Evolutionary conservation across 2,329 filamentous ascomycete genomes (phyloP), one percentile per base, ranked within the genome.

Genomic region (Colletotrichum echinochloae): DNA sequence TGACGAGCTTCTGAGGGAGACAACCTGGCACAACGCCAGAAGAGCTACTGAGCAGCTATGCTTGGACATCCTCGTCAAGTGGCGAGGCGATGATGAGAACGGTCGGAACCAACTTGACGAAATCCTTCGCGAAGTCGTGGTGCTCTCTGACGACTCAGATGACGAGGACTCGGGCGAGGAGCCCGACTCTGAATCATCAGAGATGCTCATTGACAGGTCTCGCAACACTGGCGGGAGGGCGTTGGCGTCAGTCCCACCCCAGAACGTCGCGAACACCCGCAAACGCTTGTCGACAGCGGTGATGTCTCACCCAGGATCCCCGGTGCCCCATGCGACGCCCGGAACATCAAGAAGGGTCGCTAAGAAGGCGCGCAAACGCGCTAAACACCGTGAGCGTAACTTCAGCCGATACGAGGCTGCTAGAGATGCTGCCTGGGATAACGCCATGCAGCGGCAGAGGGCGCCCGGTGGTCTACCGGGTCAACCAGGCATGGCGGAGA

Each of bases 31-130:
- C 60, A 88, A 88, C 75, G 89, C 89, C 62, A 84, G 90, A 72
- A 90, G 86, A 79, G 85, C 85, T 49, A 89, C 91, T 54, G 88
- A 91, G 74, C 79, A 84, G 39, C 81, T 89, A 18, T 91, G 90
- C 73, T 81, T 91, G 55, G 89, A 91, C 74, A 83, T 89, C 63
- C 86, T 92, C 78, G 87, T 91, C 83, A 91, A 91, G 86, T 92
- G 90, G 90, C 89, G 90, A 81, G 90, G 90, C 65, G 90, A 92
- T 74, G 90, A 92, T 78, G 90, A 92, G 77, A 91, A 87, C 23
- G 90, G 90, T 33, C 87, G 89, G 59, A 89, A 92, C 74, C 88
- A 91, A 77, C 83, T 91, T 20, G 89, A 91, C 69, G 89, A 91
- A 76, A 90, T 91, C 67, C 81, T 91, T 41, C 85, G 88, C 60